Percentiles rank a stretch among this genome's conserved stretches.
These are phyloP conservation scores for Cercospora sp. DNA, from an alignment of 2,329 filamentous ascomycete species.

Conservation along the genomic window DNA sequence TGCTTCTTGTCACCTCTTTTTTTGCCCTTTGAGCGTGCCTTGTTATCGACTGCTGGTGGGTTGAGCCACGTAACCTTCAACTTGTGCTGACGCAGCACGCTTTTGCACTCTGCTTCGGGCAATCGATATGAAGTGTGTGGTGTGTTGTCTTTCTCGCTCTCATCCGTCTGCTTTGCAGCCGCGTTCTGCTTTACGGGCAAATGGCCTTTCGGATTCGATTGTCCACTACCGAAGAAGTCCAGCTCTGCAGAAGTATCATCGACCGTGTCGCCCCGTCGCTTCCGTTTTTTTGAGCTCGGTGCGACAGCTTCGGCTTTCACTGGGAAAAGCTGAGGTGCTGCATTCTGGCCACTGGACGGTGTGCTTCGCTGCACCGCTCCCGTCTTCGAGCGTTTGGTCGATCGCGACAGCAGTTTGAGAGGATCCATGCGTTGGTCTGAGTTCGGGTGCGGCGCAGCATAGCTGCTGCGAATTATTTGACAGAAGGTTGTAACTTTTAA, in stretches of 20 bases:
- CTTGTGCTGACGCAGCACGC: constrained; percentile 38
- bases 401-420: constrained; percentile 69
- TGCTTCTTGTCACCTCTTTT: constrained; percentile 42
- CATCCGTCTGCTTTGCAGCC: neutral
- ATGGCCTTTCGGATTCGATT: neutral
- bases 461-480: neutral
- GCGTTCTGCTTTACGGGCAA: too few species aligned
- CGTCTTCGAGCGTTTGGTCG: constrained; percentile 59
- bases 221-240: constrained; percentile 45
- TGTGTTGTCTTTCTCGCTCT: neutral
- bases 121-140: neutral
- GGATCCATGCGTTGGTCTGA: constrained; percentile 61
- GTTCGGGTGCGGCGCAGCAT: neutral
- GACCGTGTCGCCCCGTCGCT: constrained; percentile 38
- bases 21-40: constrained; percentile 50
- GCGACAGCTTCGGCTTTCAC: constrained; percentile 30
- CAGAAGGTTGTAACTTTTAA: neutral
- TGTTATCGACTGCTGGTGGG: constrained; percentile 38
- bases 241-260: constrained; percentile 39
- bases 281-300: constrained; percentile 43
- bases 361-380: constrained; percentile 47
- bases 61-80: constrained; percentile 39
- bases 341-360: constrained; percentile 63
- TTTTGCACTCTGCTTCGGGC: constrained; percentile 31
- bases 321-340: constrained; percentile 67